phyloP scores from a whole-genome alignment of 805 yeast species.

The Wickerhamiella galacta region DNA sequence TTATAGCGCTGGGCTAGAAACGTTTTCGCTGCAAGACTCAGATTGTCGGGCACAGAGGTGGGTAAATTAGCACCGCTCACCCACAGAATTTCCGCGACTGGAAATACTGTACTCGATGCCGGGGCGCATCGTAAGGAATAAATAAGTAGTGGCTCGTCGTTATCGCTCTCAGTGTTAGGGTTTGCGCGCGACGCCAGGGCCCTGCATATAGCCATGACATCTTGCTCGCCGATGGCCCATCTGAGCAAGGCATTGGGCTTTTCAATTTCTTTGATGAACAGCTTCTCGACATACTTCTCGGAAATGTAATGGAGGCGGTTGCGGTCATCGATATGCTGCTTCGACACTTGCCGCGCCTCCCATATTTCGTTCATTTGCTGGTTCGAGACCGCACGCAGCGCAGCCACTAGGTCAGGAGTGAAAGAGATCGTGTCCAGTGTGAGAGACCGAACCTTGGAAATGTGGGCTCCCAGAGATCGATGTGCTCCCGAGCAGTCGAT shows the following conservation, averaged over 20 bases:
- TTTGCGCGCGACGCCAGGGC: constrained; percentile 27
- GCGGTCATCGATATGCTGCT: constrained; percentile 23
- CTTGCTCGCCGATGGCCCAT: constrained; percentile 20
- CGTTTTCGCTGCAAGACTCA: constrained; percentile 8
- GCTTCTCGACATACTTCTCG: constrained; percentile 44
- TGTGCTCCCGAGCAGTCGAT: constrained; percentile 82
- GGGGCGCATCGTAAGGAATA: constrained; percentile 21
- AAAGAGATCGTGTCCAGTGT: constrained; percentile 48
- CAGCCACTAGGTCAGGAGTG: constrained; percentile 39
- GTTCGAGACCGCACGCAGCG: constrained; percentile 45
- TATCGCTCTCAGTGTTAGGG: constrained; percentile 19
- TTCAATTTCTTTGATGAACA: constrained; percentile 25
- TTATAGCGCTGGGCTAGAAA: constrained; percentile 4
- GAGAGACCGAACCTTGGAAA: constrained; percentile 62
- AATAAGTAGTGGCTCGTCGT: constrained; percentile 19
- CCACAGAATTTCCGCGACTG: constrained; percentile 25
- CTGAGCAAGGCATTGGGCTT: constrained; percentile 23
- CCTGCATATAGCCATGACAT: constrained; percentile 16
- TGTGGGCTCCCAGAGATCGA: constrained; percentile 66
- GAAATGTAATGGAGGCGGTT: constrained; percentile 43
- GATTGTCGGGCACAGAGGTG: constrained; percentile 6
- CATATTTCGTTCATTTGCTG: constrained; percentile 38
- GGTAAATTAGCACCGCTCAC: constrained; percentile 24
- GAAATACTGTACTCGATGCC: constrained; percentile 16
- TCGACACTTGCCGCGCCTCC: constrained; percentile 32